Evolutionary conservation across 179 eudicot genomes (phyloP), one percentile per base, ranked within the genome.

Genomic region (Beta macrorhiza): DNA sequence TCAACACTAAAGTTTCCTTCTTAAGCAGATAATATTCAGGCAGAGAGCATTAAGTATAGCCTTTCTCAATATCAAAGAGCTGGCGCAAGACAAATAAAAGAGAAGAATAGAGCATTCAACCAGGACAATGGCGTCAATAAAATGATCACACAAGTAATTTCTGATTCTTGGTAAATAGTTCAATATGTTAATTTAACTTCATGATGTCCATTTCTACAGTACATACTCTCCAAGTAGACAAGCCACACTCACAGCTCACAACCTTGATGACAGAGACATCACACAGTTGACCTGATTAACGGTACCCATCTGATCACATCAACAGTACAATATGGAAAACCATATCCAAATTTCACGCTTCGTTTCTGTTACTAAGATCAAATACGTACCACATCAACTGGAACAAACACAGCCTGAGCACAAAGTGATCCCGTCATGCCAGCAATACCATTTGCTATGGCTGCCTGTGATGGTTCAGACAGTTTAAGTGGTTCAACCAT

Each of bases 401-500:
- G 99, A 79, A 96, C 98, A 87, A 94, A 96, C 57, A 92, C 90
- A 72, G 94, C 89, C 85, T 96, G 99, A 47, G 99, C 84, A 82
- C 87, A 84, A 85, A 94, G 90, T 80, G 99, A 92, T 56, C 92
- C 94, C 77, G 88, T 64, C 99, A 96, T 96, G 78, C 99, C 99
- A 82, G 97, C 99, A 81, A 90, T 77, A 72, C 99, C 99, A 87
- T 94, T 96, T 80, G 99, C 99, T 76, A 96, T 77, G 75, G 99
- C 99, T 79, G 99, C 99, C 83, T 96, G 85, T 56, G 97, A 85
- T 47, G 98, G 90, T 85, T 92, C 98, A 69, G 99, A 94, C 80
- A 94, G 79, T 62, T 90, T 88, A 69, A 96, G 89, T 59, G 99
- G 98, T 83, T 92, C 92, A 79, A 94, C 86, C 87, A 92, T 83